These are phyloP conservation scores for Ehretia macrophylla DNA, from an alignment of 257 asterid species.

Conservation along the genomic window DNA sequence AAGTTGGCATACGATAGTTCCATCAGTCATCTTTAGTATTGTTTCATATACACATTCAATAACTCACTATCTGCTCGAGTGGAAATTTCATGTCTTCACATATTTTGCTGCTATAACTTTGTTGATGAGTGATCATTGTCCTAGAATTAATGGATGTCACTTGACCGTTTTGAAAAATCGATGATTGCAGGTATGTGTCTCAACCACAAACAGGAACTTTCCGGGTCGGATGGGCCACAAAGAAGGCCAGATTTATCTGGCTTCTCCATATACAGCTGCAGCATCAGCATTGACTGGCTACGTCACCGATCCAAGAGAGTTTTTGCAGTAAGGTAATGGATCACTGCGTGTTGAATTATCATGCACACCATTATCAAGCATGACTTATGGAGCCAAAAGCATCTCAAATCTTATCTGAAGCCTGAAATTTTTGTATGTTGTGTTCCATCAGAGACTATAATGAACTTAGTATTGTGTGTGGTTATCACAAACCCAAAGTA, in stretches of 20 bases:
- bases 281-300: conserved; percentile 87
- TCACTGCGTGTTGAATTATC: not conserved
- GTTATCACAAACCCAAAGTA: no score
- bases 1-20: no score
- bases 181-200: conserved; percentile 62
- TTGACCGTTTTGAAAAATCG: not conserved
- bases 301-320: conserved; percentile 89
- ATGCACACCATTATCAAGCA: conserved; percentile 2
- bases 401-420: not conserved
- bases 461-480: not conserved
- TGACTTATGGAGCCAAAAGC: conserved; percentile 1
- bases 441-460: not conserved
- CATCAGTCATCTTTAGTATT: no score
- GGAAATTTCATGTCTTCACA: not conserved
- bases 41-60: no score
- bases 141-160: not conserved
- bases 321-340: conserved; percentile 47
- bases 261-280: conserved; percentile 98
- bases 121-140: not conserved
- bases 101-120: not conserved
- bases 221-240: conserved; percentile 94
- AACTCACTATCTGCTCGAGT: no score
- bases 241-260: conserved; percentile 92
- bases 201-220: conserved; percentile 84
- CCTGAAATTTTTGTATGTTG: not conserved